These are phyloP conservation scores for Boletus huronensis DNA, from an alignment of 768 basidiomycete species.

Conservation along the genomic window DNA sequence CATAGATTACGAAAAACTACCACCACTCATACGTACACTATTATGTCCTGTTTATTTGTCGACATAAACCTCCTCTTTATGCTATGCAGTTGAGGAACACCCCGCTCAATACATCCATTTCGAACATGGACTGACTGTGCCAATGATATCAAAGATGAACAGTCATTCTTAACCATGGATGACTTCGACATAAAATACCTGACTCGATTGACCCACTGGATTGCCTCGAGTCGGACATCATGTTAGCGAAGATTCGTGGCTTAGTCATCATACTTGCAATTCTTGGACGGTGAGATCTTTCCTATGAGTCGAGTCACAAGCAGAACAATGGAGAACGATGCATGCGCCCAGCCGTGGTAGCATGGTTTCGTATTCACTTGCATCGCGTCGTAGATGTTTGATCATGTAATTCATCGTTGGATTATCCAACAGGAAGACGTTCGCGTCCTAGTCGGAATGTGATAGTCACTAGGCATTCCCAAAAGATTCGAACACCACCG, in stretches of 20 bases:
- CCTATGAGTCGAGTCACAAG: not conserved
- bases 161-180: not conserved
- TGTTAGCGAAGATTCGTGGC: too few relatives aligned
- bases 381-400: not conserved
- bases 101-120: conserved; percentile 23
- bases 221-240: too few relatives aligned
- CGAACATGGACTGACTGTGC: not conserved
- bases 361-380: not conserved
- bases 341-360: not conserved
- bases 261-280: too few relatives aligned
- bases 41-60: conserved; percentile 16
- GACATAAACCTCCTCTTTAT: conserved; percentile 9
- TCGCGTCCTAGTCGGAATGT: too few relatives aligned
- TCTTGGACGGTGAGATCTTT: not conserved
- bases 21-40: conserved; percentile 26
- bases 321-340: not conserved
- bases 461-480: too few relatives aligned
- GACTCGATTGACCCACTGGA: too few relatives aligned
- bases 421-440: not conserved
- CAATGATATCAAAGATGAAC: not conserved
- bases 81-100: conserved; percentile 18
- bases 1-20: conserved; percentile 32
- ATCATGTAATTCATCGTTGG: not conserved
- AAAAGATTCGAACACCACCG: not conserved
- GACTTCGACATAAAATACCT: too few relatives aligned